Evolutionary conservation across 2,329 filamentous ascomycete species (phyloP), one percentile per base, ranked within the genome.

Genomic region (Clonostachys solani): DNA sequence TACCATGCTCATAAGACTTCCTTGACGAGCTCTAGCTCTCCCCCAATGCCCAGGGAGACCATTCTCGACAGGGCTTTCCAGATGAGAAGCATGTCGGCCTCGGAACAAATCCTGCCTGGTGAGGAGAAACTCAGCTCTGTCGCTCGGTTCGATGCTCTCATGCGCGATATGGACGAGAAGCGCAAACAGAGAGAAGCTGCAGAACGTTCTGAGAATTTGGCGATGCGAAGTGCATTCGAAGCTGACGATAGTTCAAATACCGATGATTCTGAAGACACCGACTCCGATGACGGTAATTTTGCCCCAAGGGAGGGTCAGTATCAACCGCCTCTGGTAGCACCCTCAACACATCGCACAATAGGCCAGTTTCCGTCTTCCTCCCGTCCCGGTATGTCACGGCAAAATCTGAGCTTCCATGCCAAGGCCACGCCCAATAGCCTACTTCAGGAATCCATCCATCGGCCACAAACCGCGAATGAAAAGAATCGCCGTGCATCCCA

Each of bases 41-140:
- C 79, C 1, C 74, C 77, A 3, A 65, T 63, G 1, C 78, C 77
- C 3, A 73, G 82, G 15, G 82, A 86, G 61, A 84, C 83, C 0
- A 86, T 86, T 45, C 62, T 86, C n/a, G 83, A 86, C 58, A 68
- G 83, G 37, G 83, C 83, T 0, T 86, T 86, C 55, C 80, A 83
- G 54, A 64, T 86, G 64, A 72, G 78, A 9, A 80, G 70, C 48
- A 83, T 86, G 34, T 82, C 82, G 15, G 82, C 82, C 6, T 78
- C 78, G 3, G 80, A 82, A 12, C 64, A 66, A 8, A 69, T 76
- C 44, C 54, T 72, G 3, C 73, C 75, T 1, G 81, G 81, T 5
- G 80, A 83, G 50, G 80, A 84, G 53, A 83, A 84, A 49, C 65
- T 85, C 15, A 85, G 76, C 53, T 86, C 82, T 1, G 69, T 86